These are phyloP conservation scores for Strigomonas culicis DNA, from an alignment of 208 protist species.

Conservation along the genomic window DNA sequence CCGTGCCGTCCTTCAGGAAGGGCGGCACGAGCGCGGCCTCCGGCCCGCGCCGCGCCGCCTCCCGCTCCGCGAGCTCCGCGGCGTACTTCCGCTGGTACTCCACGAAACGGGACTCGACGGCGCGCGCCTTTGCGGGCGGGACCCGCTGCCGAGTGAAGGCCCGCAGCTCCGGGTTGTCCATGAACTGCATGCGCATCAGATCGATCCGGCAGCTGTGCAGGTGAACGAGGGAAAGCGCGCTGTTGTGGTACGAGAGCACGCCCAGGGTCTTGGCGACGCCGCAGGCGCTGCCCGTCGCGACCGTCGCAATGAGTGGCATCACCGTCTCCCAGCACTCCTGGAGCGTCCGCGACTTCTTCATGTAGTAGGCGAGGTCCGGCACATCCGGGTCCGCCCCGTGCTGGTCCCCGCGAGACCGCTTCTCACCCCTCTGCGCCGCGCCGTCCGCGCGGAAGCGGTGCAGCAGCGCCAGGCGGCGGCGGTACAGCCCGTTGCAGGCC, in stretches of 20 bases:
- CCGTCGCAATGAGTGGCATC: slow-evolving; percentile 67
- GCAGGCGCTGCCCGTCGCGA: slow-evolving; percentile 79
- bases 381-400: not conserved
- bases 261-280: slow-evolving; percentile 79
- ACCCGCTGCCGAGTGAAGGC: not conserved
- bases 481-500: slow-evolving; percentile 71
- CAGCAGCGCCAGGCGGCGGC: slow-evolving; percentile 44
- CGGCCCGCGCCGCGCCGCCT: not conserved
- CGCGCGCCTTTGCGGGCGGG: slow-evolving; percentile 12
- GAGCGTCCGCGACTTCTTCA: not conserved
- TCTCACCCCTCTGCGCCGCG: not conserved
- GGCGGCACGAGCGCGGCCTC: slow-evolving; percentile 13
- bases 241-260: slow-evolving; percentile 35
- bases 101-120: slow-evolving; percentile 8
- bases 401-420: not conserved
- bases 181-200: slow-evolving; percentile 58
- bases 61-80: slow-evolving; percentile 21
- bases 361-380: not conserved
- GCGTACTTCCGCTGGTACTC: slow-evolving; percentile 21
- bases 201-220: slow-evolving; percentile 52
- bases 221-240: slow-evolving; percentile 67
- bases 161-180: slow-evolving; percentile 31
- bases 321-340: slow-evolving; percentile 33
- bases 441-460: slow-evolving; percentile 18
- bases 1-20: slow-evolving; percentile 43